Evolutionary conservation across 2,329 filamentous ascomycete genomes (phyloP), one percentile per base, ranked within the genome.

Genomic region (Monosporascus sp.): DNA sequence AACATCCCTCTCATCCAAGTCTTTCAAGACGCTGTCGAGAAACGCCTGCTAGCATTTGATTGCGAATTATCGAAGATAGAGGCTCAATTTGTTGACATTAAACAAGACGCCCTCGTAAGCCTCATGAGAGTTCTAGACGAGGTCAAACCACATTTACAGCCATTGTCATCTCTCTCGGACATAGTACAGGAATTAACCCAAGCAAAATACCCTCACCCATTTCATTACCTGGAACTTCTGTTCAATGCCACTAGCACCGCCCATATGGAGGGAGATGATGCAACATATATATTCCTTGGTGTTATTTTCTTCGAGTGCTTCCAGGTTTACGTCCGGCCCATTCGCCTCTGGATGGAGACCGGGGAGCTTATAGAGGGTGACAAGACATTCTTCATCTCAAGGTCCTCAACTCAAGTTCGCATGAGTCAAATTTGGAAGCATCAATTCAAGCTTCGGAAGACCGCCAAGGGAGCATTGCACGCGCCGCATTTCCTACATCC

Each of bases 271-370:
- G 87, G 87, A 1, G 82, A 89, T 52, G 73, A 77, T 2, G 67
- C 68, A 0, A 74, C 81, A 1, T 94, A 89, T 64, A 69, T 74
- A 39, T 84, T 81, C 39, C 74, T 94, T 5, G 83, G 83, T 2
- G 73, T 74, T 0, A 76, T 94, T 3, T 94, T 97, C 65, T 85
- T 94, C 52, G 80, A 87, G 46, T 96, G 90, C 65, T 87, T 97
- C 54, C 82, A 85, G 53, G 84, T 90, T 1, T 97, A 96, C 67
- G 77, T 95, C 38, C 84, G 84, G 39, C 89, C 91, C 0, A 87
- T 97, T 45, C 80, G 86, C 37, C 74, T 78, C 17, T 97, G 93
- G 93, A 93, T 96, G 85, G 85, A 90, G 62, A 79, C 83, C 38
- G 93, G 93, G 1, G 81, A 85, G 51, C 72, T 96, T 3, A 74